Evolutionary conservation across 805 yeast genomes (phyloP).

Genomic region (Suhomyces pyralidae): DNA sequence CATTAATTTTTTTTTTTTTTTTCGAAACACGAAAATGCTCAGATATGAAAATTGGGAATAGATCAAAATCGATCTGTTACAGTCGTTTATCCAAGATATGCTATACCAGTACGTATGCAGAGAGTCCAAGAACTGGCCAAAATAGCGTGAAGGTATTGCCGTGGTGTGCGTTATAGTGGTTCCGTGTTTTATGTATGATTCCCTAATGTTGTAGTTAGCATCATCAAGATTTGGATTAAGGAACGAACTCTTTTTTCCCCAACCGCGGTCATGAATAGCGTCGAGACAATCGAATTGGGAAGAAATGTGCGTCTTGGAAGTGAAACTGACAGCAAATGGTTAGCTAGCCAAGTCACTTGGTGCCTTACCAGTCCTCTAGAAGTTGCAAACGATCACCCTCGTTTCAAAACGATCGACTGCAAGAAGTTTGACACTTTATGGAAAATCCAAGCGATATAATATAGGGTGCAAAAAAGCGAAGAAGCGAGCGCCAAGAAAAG

Average conservation of each 20-base stretch:
- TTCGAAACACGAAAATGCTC: not conserved
- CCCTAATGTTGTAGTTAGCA: not conserved
- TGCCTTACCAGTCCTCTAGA: not conserved
- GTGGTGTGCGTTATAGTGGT: not conserved
- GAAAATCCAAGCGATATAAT: not conserved
- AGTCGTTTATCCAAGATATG: not conserved
- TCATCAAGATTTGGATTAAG: not conserved
- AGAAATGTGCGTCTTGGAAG: not conserved
- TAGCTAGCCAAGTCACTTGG: not conserved
- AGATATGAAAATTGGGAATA: not conserved
- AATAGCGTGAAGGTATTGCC: not conserved
- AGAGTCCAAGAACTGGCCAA: not conserved
- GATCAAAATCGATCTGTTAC: not conserved
- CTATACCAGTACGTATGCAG: not conserved
- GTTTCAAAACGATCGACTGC: not conserved
- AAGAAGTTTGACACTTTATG: not conserved
- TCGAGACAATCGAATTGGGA: not conserved
- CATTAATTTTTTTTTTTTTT: not conserved
- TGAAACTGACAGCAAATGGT: not conserved
- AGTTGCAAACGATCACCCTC: not conserved
- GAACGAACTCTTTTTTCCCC: not conserved
- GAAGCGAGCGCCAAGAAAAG: not conserved
- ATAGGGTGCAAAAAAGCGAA: not conserved
- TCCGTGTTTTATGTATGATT: not conserved
- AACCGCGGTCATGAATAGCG: not conserved